phyloP scores from a whole-genome alignment of 2,329 filamentous ascomycete genomes.

The Trichothecium sympodiale region DNA sequence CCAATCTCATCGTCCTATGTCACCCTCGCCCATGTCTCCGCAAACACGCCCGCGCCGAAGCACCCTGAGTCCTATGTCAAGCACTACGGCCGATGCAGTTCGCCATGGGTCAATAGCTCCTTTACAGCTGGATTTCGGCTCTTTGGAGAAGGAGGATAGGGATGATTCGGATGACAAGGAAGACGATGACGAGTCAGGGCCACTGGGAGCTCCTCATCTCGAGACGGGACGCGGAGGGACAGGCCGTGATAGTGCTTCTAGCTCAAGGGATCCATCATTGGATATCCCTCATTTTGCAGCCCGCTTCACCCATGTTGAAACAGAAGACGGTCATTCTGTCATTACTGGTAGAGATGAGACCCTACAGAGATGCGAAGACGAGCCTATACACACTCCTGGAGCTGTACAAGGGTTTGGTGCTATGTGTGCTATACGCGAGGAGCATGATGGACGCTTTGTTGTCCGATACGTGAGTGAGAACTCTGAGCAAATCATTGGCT shows the following conservation, averaged over 20 bases:
- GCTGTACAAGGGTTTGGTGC: conserved; percentile 73
- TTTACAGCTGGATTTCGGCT: conserved; percentile 19
- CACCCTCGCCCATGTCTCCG: conserved; percentile 10
- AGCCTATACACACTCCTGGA: conserved; percentile 80
- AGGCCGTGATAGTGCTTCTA: conserved; percentile 7
- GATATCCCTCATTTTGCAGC: conserved; percentile 49
- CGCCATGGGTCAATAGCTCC: conserved; percentile 24
- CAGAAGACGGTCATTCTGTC: conserved; percentile 68
- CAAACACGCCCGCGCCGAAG: conserved; percentile 20
- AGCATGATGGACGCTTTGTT: conserved; percentile 52
- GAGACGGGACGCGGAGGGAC: neutral
- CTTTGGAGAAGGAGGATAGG: conserved; percentile 20
- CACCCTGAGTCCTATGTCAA: conserved; percentile 26
- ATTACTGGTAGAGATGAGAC: conserved; percentile 68
- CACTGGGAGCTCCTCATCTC: too few relatives aligned
- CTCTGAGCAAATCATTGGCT: conserved; percentile 62
- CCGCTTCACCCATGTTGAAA: conserved; percentile 69
- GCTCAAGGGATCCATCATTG: conserved; percentile 12
- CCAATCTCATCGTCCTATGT: conserved; percentile 7
- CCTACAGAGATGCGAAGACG: conserved; percentile 76
- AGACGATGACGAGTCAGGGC: neutral
- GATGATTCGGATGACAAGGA: conserved; percentile 15
- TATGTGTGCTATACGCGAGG: conserved; percentile 63
- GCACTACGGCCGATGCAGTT: conserved; percentile 32
- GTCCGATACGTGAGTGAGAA: conserved; percentile 77